Base-by-base conservation (phyloP, 108 stramenopile species). In the Asterionellopsis glacialis region DNA sequence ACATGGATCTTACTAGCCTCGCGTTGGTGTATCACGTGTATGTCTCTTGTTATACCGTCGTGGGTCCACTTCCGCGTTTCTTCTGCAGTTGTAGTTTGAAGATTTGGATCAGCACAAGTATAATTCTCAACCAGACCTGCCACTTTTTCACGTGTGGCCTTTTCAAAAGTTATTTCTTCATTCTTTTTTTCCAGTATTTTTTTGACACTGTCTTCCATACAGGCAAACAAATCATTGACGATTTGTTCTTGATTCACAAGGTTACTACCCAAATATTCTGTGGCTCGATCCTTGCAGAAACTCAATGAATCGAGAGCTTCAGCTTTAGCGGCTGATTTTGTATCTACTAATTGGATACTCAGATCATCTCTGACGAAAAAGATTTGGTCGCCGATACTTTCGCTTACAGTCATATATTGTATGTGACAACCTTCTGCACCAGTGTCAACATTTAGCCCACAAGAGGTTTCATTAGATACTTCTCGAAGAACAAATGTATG, bases 1-100 rank as follows among this genome's bases (percentile, higher is more conserved):
- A 72, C 73, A 42, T 89, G 87, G 39, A 95, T 89, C 69, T 85
- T 77, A 16, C 80, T 76, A 41, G 64, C 61, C n/a, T 81, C 73
- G n/a, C 87, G 70, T 23, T 88, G 66, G 16, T 73, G 68, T 11
- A 83, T 19, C 2, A 83, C 78, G 21, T 57, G 69, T 24, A 83
- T 78, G 1, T 57, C 69, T 21, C 68, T 63, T 7, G 52, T 44
- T 5, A 45, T 63, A 12, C 64, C 77, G 22, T 63, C 28, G 45
- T 76, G 48, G 33, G 28, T 50, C 74, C 74, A 82, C 19, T n/a
- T 57, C 3, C 67, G 60, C 24, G 49, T 75, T 15, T 63, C 57
- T 11, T 70, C 45, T 0, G 79, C 70, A 21, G 75, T 33, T 6
- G 82, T 69, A 0, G 85, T 82, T 11, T 74, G 68, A 5, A 77